phyloP scores from a whole-genome alignment of 306 rosid genomes.

The Malus fusca region DNA sequence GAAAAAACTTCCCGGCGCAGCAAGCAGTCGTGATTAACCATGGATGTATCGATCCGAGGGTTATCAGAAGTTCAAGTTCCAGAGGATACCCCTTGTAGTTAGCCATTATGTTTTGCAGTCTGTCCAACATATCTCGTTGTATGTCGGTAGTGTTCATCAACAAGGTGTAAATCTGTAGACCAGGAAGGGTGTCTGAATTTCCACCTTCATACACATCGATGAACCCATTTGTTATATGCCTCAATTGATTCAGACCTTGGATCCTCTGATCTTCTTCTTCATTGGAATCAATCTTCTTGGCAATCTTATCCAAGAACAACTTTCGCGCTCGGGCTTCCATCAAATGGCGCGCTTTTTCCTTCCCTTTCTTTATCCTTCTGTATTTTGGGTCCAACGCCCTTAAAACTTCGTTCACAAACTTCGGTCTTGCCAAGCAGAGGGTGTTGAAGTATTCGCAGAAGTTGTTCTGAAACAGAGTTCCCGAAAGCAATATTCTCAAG shows the following conservation, averaged over 20 bases:
- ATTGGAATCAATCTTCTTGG: constrained; percentile 70
- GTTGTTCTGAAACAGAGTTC: constrained; percentile 92
- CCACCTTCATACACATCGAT: constrained; percentile 91
- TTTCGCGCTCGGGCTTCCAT: constrained; percentile 74
- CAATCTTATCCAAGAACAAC: constrained; percentile 72
- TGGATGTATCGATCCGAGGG: constrained; percentile 97
- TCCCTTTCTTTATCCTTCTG: constrained; percentile 36
- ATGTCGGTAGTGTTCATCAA: constrained; percentile 76
- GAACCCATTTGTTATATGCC: constrained; percentile 64
- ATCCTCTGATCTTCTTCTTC: constrained; percentile 49
- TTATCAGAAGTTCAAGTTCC: constrained; percentile 84
- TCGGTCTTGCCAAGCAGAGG: constrained; percentile 83
- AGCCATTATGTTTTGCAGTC: constrained; percentile 49
- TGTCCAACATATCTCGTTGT: constrained; percentile 55
- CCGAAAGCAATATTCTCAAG: constrained; percentile 79
- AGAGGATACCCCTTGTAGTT: constrained; percentile 61
- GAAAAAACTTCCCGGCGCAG: constrained; percentile 63
- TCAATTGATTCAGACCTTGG: constrained; percentile 74
- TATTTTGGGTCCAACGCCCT: constrained; percentile 63
- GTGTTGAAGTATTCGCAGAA: constrained; percentile 93
- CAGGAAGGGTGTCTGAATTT: constrained; percentile 67
- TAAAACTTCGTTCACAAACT: constrained; percentile 66
- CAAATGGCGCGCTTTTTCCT: constrained; percentile 34
- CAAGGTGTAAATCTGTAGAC: constrained; percentile 87
- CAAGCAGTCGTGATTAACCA: constrained; percentile 72